Evolutionary conservation across 2,329 filamentous ascomycete species (phyloP).

Genomic region (Fusarium xyrophilum): DNA sequence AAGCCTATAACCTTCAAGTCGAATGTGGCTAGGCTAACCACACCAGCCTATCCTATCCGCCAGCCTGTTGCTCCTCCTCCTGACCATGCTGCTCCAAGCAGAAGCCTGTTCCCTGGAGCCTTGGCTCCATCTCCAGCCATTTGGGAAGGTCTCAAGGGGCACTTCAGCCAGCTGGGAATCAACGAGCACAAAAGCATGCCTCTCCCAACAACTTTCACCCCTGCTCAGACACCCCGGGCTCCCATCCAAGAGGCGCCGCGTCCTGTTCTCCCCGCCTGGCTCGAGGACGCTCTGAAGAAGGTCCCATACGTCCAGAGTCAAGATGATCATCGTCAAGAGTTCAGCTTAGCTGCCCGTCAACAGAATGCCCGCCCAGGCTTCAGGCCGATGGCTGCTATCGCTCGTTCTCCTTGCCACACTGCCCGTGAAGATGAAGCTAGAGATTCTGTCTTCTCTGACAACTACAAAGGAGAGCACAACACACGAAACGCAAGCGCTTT

Average conservation of each 20-base stretch:
- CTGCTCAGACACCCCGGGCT: neutral
- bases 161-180: conserved; percentile 12
- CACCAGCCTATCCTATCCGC: neutral
- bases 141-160: conserved; percentile 14
- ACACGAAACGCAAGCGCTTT: conserved; percentile 47
- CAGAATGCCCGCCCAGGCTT: conserved; percentile 20
- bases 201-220: neutral
- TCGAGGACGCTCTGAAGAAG: neutral
- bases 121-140: conserved; percentile 17
- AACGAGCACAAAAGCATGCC: neutral
- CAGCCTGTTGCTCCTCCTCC: conserved; percentile 9
- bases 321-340: neutral
- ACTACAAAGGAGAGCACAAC: conserved; percentile 49
- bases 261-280: conserved; percentile 1
- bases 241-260: neutral
- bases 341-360: neutral
- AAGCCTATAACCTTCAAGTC: neutral
- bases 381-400: conserved; percentile 37
- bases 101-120: neutral
- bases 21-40: neutral
- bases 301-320: neutral
- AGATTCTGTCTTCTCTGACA: conserved; percentile 41
- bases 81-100: neutral
- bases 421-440: neutral
- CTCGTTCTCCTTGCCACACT: neutral